phyloP scores from a whole-genome alignment of 2,329 filamentous ascomycete species.

The Neofusicoccum laricinum region DNA sequence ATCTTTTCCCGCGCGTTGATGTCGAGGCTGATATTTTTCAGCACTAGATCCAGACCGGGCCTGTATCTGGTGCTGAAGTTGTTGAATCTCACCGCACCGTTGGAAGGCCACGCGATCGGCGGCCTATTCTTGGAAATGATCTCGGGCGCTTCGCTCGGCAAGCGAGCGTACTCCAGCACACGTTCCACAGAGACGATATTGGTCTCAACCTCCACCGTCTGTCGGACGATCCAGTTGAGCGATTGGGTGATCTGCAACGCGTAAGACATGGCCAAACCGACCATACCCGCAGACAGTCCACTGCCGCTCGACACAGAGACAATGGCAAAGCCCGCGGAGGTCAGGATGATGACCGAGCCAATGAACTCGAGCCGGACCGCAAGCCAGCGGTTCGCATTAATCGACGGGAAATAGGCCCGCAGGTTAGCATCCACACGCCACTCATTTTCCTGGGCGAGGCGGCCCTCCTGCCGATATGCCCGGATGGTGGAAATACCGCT shows the following conservation, averaged over 20 bases:
- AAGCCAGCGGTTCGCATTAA: constrained; percentile 87
- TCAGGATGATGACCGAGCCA: constrained; percentile 87
- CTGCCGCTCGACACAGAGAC: constrained; percentile 70
- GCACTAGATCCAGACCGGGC: constrained; percentile 80
- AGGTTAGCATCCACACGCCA: constrained; percentile 96
- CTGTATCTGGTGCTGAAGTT: constrained; percentile 95
- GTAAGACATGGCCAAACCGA: constrained; percentile 95
- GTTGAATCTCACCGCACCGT: constrained; percentile 84
- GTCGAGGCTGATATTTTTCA: constrained; percentile 87
- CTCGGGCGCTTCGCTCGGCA: constrained; percentile 92
- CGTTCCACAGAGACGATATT: constrained; percentile 99
- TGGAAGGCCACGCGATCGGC: constrained; percentile 84
- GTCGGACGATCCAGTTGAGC: constrained; percentile 97
- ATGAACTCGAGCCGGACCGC: constrained; percentile 94
- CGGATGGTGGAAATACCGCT: constrained; percentile 93
- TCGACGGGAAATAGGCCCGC: constrained; percentile 90
- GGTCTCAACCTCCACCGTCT: constrained; percentile 99
- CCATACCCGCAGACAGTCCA: constrained; percentile 66
- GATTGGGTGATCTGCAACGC: constrained; percentile 95
- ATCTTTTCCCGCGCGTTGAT: constrained; percentile 98
- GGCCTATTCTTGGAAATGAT: constrained; percentile 85
- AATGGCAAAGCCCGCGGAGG: constrained; percentile 78
- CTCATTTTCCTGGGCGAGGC: constrained; percentile 92
- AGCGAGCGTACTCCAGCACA: constrained; percentile 87
- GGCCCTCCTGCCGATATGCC: constrained; percentile 82